Base-by-base conservation (phyloP, 1,284 basidiomycete genomes). In the Malassezia cuniculi region DNA sequence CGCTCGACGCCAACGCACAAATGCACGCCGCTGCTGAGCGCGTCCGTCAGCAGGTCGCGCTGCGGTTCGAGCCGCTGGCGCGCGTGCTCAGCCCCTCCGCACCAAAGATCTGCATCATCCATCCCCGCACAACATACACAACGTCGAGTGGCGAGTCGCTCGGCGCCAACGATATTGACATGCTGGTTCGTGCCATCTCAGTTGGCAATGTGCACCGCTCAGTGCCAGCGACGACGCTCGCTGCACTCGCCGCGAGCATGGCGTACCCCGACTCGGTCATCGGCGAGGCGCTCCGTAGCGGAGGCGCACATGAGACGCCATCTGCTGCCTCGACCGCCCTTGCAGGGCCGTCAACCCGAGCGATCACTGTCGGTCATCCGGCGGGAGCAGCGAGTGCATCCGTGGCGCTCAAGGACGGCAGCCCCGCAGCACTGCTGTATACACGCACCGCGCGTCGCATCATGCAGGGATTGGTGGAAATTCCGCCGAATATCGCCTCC, bases 91-190 rank as follows among this genome's bases (percentile, higher is more conserved):
- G 48, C 25, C 49, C 55, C 0, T 52, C 57, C 3, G 55, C 57
- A 12, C 63, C 63, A 11, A 66, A 66, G 34, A 55, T 66, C 36
- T 60, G 60, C 48, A 49, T 66, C 27, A 47, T 66, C 15, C 51
- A 53, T 25, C 57, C 56, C 0, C 46, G 46, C 6, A 6, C 34
- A 3, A 37, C 46, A 0, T 66, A 65, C 36, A 42, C 38, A 1
- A 56, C 50, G 1, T 60, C 59, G 9, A 52, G 53, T 0, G 55
- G 53, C 8, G 22, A 27, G 12, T 18, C 15, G 2, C 34, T 65
- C 6, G 1, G 15, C 0, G 38, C 33, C 3, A 16, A 41, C 0
- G 34, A 47, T 7, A 56, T 59, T 48, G 52, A 66, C 27, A 8
- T 60, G 16, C 30, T 65, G 6, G 45, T 59, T 11, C 48, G 63